Percentiles rank a stretch among this genome's conserved stretches.
phyloP scores from a whole-genome alignment of 2,329 filamentous ascomycete genomes.

The Exophiala lecanii-corni region DNA sequence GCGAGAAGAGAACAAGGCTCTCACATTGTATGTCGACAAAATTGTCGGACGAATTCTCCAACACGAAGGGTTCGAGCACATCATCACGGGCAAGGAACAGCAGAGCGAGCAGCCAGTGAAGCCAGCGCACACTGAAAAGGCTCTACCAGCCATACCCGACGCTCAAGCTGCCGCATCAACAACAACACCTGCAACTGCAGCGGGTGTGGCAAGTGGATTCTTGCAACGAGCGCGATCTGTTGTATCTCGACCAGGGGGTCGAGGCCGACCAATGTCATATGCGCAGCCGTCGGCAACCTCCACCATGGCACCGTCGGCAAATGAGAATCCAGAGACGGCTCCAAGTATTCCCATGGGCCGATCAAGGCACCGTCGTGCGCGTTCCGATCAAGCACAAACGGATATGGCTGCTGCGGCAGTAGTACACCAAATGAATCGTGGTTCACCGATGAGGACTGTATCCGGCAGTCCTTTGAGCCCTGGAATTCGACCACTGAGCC shows the following conservation, averaged over 20 bases:
- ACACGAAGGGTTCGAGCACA: constrained; percentile 91
- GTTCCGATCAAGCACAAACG: constrained; percentile 42
- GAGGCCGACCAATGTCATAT: constrained; percentile 36
- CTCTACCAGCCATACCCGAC: constrained; percentile 70
- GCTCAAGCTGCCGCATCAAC: constrained; percentile 44
- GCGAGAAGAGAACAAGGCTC: constrained; percentile 93
- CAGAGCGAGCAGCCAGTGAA: constrained; percentile 31
- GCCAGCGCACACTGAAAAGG: constrained; percentile 63
- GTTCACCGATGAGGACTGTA: constrained; percentile 44
- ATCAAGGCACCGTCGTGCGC: constrained; percentile 42
- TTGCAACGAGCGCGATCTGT: constrained; percentile 59
- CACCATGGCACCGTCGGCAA: constrained; percentile 30
- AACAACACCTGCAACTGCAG: constrained; percentile 71
- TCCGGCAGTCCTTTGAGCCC: constrained; percentile 51
- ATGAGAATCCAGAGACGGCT: constrained; percentile 45
- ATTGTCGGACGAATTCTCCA: constrained; percentile 94
- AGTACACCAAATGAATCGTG: constrained; percentile 86
- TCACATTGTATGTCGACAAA: constrained; percentile 97
- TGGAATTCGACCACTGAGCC: constrained; percentile 54
- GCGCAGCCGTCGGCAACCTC: constrained; percentile 35
- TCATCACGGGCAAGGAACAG: constrained; percentile 34
- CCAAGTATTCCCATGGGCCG: constrained; percentile 45
- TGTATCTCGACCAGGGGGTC: constrained; percentile 36
- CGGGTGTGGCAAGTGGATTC: constrained; percentile 49
- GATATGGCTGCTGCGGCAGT: constrained; percentile 58